These are phyloP conservation scores for Aspergillus cejpii DNA, from an alignment of 2,329 filamentous ascomycete species.

Conservation along the genomic window DNA sequence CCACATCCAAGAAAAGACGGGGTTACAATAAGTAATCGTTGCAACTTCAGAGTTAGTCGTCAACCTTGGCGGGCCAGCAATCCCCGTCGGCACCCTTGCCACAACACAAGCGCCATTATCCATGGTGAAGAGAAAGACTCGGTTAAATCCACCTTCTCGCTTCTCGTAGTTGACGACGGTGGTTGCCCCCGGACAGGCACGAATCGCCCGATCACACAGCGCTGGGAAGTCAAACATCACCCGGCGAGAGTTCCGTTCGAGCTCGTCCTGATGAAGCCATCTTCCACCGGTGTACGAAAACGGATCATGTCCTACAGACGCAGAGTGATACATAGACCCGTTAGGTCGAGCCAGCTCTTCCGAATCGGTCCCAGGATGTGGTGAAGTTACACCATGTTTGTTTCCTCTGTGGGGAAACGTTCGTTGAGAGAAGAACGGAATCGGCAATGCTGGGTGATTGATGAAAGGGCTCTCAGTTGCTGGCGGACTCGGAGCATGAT, in stretches of 20 bases:
- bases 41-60: slow-evolving; percentile 44
- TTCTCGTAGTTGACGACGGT: slow-evolving; percentile 36
- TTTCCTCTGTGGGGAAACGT: neutral
- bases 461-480: neutral
- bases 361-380: neutral
- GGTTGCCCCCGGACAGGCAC: slow-evolving; percentile 32
- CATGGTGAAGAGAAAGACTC: slow-evolving; percentile 41
- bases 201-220: slow-evolving; percentile 34
- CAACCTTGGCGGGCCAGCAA: slow-evolving; percentile 36
- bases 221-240: slow-evolving; percentile 40
- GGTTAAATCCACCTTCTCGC: slow-evolving; percentile 43
- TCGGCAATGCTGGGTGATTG: neutral
- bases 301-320: neutral
- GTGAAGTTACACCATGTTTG: neutral
- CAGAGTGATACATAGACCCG: neutral
- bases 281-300: slow-evolving; percentile 29
- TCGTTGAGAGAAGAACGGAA: neutral
- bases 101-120: slow-evolving; percentile 37
- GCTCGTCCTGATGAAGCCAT: slow-evolving; percentile 38
- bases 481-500: neutral
- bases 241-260: slow-evolving; percentile 34
- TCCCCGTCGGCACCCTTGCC: slow-evolving; percentile 37
- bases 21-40: slow-evolving; percentile 40
- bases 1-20: neutral
- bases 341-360: neutral